Conservation (phyloP, 2,329 filamentous ascomycete genomes). For the Aureobasidium sp. region DNA sequence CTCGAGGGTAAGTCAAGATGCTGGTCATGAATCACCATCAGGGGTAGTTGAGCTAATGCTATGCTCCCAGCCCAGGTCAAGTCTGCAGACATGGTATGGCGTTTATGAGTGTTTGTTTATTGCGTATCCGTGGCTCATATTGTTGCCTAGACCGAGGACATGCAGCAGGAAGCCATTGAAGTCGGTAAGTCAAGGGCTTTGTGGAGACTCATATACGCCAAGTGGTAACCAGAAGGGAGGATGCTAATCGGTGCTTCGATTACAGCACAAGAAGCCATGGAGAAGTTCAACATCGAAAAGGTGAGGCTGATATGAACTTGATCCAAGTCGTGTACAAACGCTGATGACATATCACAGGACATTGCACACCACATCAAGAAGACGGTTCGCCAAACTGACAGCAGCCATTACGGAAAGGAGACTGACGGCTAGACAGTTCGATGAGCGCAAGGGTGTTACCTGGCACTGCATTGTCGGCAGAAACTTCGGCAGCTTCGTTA, state of each 20-base stretch:
- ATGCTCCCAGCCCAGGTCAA: constrained; percentile 74
- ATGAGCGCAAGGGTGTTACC: constrained; percentile 91
- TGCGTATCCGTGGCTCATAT: background rate
- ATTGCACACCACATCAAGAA: constrained; percentile 95
- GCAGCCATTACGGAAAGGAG: background rate
- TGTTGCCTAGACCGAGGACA: constrained; percentile 70
- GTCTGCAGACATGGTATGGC: constrained; percentile 89
- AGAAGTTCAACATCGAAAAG: constrained; percentile 65
- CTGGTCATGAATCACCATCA: background rate
- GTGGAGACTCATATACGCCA: background rate
- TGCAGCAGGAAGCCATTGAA: constrained; percentile 93
- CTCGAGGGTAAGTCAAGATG: constrained; percentile 54
- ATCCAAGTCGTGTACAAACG: background rate
- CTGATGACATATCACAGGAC: constrained; percentile 49
- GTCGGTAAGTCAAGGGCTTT: constrained; percentile 58
- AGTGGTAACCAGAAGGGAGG: background rate
- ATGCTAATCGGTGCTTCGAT: background rate
- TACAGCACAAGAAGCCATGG: constrained; percentile 62
- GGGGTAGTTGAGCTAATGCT: constrained; percentile 10
- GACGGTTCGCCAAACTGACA: constrained; percentile 49
- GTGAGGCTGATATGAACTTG: constrained; percentile 30
- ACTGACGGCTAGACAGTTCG: constrained; percentile 57
- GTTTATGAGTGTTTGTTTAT: background rate
- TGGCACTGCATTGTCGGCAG: constrained; percentile 99
- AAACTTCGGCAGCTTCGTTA: constrained; percentile 99